phyloP scores from a whole-genome alignment of 2,329 filamentous ascomycete species.

The Chaetomium olivaceum region DNA sequence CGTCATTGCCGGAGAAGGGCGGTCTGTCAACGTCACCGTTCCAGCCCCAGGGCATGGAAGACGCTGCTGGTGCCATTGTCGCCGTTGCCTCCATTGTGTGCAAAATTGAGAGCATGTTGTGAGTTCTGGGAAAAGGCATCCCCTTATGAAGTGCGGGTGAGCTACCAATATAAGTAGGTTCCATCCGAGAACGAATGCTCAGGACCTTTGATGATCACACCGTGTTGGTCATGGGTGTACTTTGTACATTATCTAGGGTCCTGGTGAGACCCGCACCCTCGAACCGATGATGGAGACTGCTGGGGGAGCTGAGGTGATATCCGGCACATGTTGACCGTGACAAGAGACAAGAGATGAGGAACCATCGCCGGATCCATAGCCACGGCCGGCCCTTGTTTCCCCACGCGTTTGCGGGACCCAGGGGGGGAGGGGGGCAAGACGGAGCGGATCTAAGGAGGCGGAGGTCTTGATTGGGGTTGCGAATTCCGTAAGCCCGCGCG shows the following conservation, averaged over 20 bases:
- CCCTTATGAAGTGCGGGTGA: background rate
- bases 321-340: conserved; percentile 11
- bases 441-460: conserved; percentile 8
- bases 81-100: conserved; percentile 11
- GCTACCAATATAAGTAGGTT: conserved; percentile 14
- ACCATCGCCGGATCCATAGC: conserved; percentile 21
- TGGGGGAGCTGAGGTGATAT: conserved; percentile 16
- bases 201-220: conserved; percentile 8
- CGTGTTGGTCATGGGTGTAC: conserved; percentile 14
- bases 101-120: background rate
- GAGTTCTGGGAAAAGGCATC: background rate
- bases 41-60: conserved; percentile 19
- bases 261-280: conserved; percentile 24
- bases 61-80: conserved; percentile 20
- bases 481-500: conserved; percentile 18
- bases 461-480: conserved; percentile 20
- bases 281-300: background rate
- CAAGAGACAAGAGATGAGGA: conserved; percentile 1
- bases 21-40: background rate
- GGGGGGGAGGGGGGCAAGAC: conserved; percentile 15
- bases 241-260: conserved; percentile 15
- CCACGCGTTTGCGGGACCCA: conserved; percentile 18
- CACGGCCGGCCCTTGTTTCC: conserved; percentile 18
- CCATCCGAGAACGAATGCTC: background rate
- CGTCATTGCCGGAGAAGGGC: background rate